These are phyloP conservation scores for Metschnikowia orientalis DNA, from an alignment of 805 yeast species.

Conservation along the genomic window DNA sequence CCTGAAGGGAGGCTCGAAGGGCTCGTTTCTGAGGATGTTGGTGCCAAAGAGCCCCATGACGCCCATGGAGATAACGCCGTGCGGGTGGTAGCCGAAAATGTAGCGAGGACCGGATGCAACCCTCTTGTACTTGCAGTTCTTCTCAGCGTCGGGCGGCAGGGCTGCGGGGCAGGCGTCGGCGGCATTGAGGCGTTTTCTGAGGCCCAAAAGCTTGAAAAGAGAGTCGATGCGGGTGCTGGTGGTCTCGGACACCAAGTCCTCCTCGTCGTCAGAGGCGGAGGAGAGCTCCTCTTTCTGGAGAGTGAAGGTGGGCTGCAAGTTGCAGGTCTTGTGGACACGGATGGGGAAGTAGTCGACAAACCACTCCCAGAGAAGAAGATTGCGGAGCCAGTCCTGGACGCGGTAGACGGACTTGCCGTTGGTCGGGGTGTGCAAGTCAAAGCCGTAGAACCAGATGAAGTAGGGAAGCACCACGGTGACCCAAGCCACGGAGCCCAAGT, in stretches of 20 bases:
- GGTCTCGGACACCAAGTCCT: constrained; percentile 38
- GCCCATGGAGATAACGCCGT: constrained; percentile 92
- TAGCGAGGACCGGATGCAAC: constrained; percentile 64
- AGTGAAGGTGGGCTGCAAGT: constrained; percentile 69
- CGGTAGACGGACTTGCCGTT: constrained; percentile 66
- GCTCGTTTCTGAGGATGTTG: constrained; percentile 40
- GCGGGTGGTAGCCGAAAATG: constrained; percentile 93
- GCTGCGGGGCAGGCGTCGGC: constrained; percentile 15
- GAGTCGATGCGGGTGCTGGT: constrained; percentile 34
- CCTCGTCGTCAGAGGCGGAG: constrained; percentile 31
- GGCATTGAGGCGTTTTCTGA: constrained; percentile 36
- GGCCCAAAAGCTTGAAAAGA: constrained; percentile 33
- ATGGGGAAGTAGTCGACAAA: constrained; percentile 83
- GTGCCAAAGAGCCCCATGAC: constrained; percentile 81
- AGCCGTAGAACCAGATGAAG: constrained; percentile 46
- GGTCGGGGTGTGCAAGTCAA: constrained; percentile 65
- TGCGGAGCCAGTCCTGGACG: constrained; percentile 53
- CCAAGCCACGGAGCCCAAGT: constrained; percentile 63
- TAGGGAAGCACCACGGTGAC: constrained; percentile 59
- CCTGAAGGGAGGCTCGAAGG: constrained; percentile 33
- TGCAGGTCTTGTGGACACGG: constrained; percentile 58
- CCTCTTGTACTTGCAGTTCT: constrained; percentile 18
- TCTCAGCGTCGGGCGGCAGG: neutral
- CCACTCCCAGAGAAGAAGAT: constrained; percentile 58
- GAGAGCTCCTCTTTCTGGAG: constrained; percentile 26